phyloP scores from a whole-genome alignment of 345 rosid genomes.

The Populus alba region DNA sequence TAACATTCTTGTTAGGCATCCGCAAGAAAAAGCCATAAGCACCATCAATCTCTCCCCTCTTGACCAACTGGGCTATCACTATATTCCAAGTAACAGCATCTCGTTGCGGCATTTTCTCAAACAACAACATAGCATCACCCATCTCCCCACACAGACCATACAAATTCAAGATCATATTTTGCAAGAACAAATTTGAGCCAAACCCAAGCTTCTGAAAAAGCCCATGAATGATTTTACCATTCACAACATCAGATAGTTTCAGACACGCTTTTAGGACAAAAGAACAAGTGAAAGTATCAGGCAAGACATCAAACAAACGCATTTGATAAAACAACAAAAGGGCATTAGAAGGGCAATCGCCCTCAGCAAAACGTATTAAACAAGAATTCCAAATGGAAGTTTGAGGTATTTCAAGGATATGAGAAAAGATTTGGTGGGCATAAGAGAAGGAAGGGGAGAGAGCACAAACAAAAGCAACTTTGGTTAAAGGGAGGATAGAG shows the following conservation, averaged over 20 bases:
- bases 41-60: conserved; percentile 21
- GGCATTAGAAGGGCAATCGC: conserved; percentile 27
- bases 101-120: conserved; percentile 38
- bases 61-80: conserved; percentile 27
- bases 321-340: conserved; percentile 24
- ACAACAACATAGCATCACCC: conserved; percentile 30
- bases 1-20: conserved; percentile 38
- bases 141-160: conserved; percentile 32
- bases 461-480: conserved; percentile 32
- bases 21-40: conserved; percentile 21
- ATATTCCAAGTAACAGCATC: conserved; percentile 42
- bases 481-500: conserved; percentile 23
- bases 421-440: conserved; percentile 23
- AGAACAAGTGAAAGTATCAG: conserved; percentile 38
- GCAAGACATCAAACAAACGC: conserved; percentile 25
- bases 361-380: conserved; percentile 29
- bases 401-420: not conserved
- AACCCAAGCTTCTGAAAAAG: conserved; percentile 38
- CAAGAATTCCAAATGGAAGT: conserved; percentile 42
- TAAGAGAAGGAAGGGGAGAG: conserved; percentile 22
- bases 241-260: conserved; percentile 9
- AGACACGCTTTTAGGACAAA: conserved; percentile 36
- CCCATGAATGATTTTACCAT: conserved; percentile 31
- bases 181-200: conserved; percentile 29
- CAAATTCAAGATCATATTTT: conserved; percentile 29